Percentiles rank a stretch among this genome's conserved stretches.
These are phyloP conservation scores for Pseudofabraea citricarpa DNA, from an alignment of 2,329 filamentous ascomycete genomes.

Conservation along the genomic window DNA sequence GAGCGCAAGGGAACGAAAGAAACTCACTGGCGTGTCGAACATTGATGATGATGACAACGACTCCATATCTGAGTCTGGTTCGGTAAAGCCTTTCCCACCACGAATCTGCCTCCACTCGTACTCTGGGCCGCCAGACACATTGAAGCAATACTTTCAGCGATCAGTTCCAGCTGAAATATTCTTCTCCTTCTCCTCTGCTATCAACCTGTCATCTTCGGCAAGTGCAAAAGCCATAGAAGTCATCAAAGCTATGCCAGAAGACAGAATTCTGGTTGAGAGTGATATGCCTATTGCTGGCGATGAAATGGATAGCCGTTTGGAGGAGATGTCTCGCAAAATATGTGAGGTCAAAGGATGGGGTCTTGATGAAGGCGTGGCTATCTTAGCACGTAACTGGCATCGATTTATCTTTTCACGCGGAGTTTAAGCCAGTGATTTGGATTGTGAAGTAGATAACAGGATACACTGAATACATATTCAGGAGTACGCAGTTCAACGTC, in stretches of 20 bases:
- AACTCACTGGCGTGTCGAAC: conserved; percentile 34
- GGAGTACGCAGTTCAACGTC: no score
- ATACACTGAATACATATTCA: no score
- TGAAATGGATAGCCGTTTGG: conserved; percentile 72
- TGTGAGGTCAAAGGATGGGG: conserved; percentile 76
- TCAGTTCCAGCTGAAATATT: conserved; percentile 72
- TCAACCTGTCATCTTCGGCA: conserved; percentile 65
- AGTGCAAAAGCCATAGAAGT: conserved; percentile 47
- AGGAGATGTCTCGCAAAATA: conserved; percentile 70
- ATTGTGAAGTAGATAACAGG: no score
- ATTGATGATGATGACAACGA: conserved; percentile 32
- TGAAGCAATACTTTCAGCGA: conserved; percentile 73
- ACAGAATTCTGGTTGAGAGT: conserved; percentile 80
- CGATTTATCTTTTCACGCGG: conserved; percentile 63
- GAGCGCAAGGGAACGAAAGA: conserved; percentile 53
- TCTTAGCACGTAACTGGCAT: conserved; percentile 70
- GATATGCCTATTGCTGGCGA: conserved; percentile 81
- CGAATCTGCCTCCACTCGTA: conserved; percentile 93
- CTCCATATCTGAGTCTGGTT: conserved; percentile 25
- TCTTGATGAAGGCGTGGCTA: conserved; percentile 63
- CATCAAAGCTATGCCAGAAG: conserved; percentile 68
- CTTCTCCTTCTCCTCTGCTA: conserved; percentile 80
- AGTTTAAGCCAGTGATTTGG: no score
- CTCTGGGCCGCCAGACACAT: conserved; percentile 68
- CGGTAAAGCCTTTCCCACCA: conserved; percentile 68